Base-by-base conservation (phyloP, 108 stramenopile genomes). In the Pinguiococcus pyrenoidosus region DNA sequence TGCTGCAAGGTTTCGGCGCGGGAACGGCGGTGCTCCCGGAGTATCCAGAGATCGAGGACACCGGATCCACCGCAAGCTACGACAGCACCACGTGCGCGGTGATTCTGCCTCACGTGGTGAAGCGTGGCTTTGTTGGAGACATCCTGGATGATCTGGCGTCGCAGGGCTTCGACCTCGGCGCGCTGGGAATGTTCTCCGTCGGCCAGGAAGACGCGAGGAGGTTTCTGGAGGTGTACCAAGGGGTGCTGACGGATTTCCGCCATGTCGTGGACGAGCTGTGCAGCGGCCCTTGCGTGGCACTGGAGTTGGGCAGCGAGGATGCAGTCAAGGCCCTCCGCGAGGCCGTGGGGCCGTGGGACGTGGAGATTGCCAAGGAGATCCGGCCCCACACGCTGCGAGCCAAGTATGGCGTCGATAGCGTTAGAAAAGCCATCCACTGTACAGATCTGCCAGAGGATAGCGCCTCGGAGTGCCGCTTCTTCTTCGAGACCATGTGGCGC, bases 381-480 rank as follows among this genome's bases (percentile, higher is more conserved):
- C 51, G 54, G 10, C 74, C 82, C 0, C 29, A 56, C 7, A 64
- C 64, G 7, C 54, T 86, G 29, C 68, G 84, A 14, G 84, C 66
- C 2, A 62, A 44, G 34, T 83, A 72, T 61, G 84, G 82, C 3
- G 40, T 49, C 0, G 71, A 75, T 40, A 29, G 42, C 10, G 62
- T 77, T 16, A 42, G 52, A n/a, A 86, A 83, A 52, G 85, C 73
- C 4, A 68, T 86, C 14, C 85, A 84, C 51, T 84, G 82, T 67
- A 86, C 85, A 0, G 85, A 86, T 46, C 47, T 86, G 32, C 52
- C 73, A 0, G 67, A 68, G 29, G 83, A 84, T 56, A 80, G 77
- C 9, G 53, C 53, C 5, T 48, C 63, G 9, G 85, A 86, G 60
- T 68, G 67, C 37, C 58, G 75, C 33, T 84, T 81, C 64, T 78